Conservation (phyloP, 164 flowering plant species). For the Vitis amurensis region DNA sequence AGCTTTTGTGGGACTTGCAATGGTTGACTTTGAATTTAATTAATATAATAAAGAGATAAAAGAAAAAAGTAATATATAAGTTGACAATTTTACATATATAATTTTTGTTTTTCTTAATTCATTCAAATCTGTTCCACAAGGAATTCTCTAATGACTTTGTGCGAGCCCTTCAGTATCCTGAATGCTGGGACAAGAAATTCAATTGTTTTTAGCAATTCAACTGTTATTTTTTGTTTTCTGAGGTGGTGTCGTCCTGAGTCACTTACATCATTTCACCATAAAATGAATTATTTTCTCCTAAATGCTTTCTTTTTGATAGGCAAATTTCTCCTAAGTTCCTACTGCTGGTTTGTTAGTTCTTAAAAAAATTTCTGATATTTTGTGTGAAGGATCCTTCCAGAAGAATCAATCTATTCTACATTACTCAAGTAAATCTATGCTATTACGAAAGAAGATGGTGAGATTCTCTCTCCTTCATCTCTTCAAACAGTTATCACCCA, state of each 20-base stretch:
- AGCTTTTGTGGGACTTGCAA: background rate
- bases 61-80: too few species aligned
- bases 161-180: background rate
- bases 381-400: background rate
- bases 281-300: too few species aligned
- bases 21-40: background rate
- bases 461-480: background rate
- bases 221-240: too few species aligned
- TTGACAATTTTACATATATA: background rate
- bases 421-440: background rate
- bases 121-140: too few species aligned
- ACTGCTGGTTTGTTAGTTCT: too few species aligned
- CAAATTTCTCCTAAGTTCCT: too few species aligned
- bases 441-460: background rate
- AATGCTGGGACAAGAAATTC: background rate
- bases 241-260: too few species aligned
- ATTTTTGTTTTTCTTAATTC: too few species aligned
- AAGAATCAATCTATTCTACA: background rate
- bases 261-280: too few species aligned
- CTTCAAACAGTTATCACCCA: too few species aligned
- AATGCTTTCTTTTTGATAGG: background rate
- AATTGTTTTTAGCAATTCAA: background rate
- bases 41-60: too few species aligned
- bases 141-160: background rate
- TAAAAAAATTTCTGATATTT: too few species aligned